Base-by-base conservation (phyloP, 2,329 filamentous ascomycete genomes). In the Arthroderma uncinatum region DNA sequence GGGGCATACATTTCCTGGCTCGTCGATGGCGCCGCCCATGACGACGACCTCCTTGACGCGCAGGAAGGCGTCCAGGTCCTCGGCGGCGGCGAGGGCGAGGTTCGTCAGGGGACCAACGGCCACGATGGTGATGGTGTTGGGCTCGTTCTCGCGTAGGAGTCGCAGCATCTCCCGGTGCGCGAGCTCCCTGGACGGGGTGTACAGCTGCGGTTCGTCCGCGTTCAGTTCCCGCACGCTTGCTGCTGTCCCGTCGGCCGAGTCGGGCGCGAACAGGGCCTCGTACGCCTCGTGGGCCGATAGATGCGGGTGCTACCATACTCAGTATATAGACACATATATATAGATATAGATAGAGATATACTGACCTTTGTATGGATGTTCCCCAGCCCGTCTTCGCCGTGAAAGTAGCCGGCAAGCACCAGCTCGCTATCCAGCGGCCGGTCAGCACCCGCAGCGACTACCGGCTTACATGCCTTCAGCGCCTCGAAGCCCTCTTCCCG, bases 21-120 rank as follows among this genome's bases (percentile, higher is more conserved):
- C 75, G 59, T 87, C 79, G 56, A 98, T 81, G 23, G 88, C 85
- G 59, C 93, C 93, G 59, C 92, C 93, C 93, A 98, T 98, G 50
- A 96, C 87, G 2, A 95, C 85, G 2, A 98, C 81, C 71, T 97
- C 90, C 70, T 94, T 95, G 53, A 84, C 88, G 44, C 84, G 83
- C 57, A 98, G 78, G 71, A 98, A 96, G 0, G 90, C 85, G 71
- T 92, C 89, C 0, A 91, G 85, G 64, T 97, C 92, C 66, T 89
- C 83, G 12, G 89, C 84, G 2, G 93, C 91, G 2, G 93, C 93
- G 25, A 95, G 73, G 1, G 93, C 93, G 30, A 95, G 75, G 68
- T 95, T 98, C n/a, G 93, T 97, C 64, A 97, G 76, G 0, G 93
- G 93, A 0, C 93, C 93, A 53, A 97, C 79, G 23, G 88, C 88